Percentiles rank a stretch among this genome's conserved stretches.
These are phyloP conservation scores for Trichoderma sp. DNA, from an alignment of 2,329 filamentous ascomycete genomes.

Conservation along the genomic window DNA sequence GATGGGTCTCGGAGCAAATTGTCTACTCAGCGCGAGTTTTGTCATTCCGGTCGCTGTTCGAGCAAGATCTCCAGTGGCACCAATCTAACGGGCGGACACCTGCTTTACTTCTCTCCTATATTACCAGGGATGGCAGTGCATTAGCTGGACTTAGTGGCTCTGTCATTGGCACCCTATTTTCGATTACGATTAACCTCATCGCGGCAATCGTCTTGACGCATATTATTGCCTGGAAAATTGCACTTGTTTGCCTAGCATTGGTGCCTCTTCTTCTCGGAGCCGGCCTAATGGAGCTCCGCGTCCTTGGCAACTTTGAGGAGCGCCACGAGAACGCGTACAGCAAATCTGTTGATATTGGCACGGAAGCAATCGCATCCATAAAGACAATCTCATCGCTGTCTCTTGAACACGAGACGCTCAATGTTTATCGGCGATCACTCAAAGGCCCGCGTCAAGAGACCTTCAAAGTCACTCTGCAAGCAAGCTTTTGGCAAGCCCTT, in stretches of 20 bases:
- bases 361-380: constrained; percentile 62
- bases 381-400: constrained; percentile 58
- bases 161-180: constrained; percentile 64
- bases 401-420: constrained; percentile 37
- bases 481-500: constrained; percentile 50
- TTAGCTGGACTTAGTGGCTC: constrained; percentile 65
- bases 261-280: constrained; percentile 66
- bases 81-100: constrained; percentile 61
- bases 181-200: constrained; percentile 63
- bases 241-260: constrained; percentile 64
- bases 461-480: constrained; percentile 30
- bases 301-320: constrained; percentile 58
- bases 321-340: constrained; percentile 61
- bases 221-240: constrained; percentile 70
- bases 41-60: constrained; percentile 60
- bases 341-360: constrained; percentile 60
- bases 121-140: constrained; percentile 64
- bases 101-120: constrained; percentile 58
- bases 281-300: constrained; percentile 63
- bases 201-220: constrained; percentile 65
- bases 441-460: constrained; percentile 44
- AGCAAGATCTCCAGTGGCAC: constrained; percentile 68
- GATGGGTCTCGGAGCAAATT: constrained; percentile 54
- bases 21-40: constrained; percentile 59
- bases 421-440: constrained; percentile 42